phyloP scores from a whole-genome alignment of 2,329 filamentous ascomycete genomes.

The Fusarium sp. region DNA sequence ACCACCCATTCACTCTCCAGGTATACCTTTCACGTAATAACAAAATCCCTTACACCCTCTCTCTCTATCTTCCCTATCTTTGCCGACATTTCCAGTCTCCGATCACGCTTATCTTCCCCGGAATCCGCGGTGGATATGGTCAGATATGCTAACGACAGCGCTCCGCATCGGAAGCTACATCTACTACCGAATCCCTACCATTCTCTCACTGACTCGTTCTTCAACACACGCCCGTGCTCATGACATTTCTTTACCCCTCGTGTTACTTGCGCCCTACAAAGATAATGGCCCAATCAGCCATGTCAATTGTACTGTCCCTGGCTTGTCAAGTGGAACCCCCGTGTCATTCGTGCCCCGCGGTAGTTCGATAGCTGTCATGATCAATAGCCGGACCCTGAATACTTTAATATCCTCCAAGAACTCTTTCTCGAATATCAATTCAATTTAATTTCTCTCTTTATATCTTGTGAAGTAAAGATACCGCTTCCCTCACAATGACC shows the following conservation, averaged over 20 bases:
- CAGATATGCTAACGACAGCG: slow-evolving; percentile 12
- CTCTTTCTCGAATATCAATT: background rate
- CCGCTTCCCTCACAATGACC: slow-evolving; percentile 45
- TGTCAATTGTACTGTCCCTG: background rate
- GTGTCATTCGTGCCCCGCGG: slow-evolving; percentile 31
- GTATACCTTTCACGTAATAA: background rate
- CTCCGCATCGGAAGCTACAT: slow-evolving; percentile 37
- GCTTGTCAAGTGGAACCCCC: slow-evolving; percentile 32
- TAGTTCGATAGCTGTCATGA: slow-evolving; percentile 30
- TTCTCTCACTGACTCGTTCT: slow-evolving; percentile 29
- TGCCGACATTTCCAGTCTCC: background rate
- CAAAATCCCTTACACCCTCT: background rate
- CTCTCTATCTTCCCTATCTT: slow-evolving; percentile 2
- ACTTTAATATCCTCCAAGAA: slow-evolving; percentile 1
- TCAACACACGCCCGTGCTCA: slow-evolving; percentile 4
- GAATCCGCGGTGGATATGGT: slow-evolving; percentile 14
- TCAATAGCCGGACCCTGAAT: slow-evolving; percentile 24
- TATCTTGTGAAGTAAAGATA: background rate
- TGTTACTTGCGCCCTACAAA: slow-evolving; percentile 43
- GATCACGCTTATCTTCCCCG: slow-evolving; percentile 15
- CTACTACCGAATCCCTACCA: slow-evolving; percentile 23
- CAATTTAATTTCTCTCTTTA: background rate
- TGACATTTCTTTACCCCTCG: slow-evolving; percentile 36
- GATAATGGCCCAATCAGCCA: slow-evolving; percentile 21
- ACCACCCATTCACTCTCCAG: background rate